These are phyloP conservation scores for Calendula officinalis DNA, from an alignment of 129 eudicot genomes.

Conservation along the genomic window DNA sequence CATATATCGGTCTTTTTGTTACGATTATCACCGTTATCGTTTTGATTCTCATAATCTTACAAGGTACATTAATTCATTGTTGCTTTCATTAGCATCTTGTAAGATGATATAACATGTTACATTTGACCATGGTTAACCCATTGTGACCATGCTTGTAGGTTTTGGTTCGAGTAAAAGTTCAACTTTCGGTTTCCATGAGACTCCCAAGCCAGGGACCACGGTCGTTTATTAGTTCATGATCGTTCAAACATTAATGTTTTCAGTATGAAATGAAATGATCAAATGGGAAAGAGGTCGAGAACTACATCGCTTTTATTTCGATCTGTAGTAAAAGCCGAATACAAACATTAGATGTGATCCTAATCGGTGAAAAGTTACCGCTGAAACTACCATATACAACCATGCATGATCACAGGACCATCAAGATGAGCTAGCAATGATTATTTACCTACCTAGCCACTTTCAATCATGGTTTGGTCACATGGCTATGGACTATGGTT, in stretches of 20 bases:
- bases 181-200: background rate
- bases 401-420: background rate
- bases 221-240: slow-evolving; percentile 1
- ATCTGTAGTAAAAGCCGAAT: background rate
- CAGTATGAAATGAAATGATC: background rate
- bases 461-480: slow-evolving; percentile 1
- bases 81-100: background rate
- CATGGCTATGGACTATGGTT: background rate
- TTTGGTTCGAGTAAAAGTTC: slow-evolving; percentile 18
- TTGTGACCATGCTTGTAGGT: slow-evolving; percentile 22
- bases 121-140: slow-evolving; percentile 1
- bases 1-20: slow-evolving; percentile 39
- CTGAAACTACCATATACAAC: background rate
- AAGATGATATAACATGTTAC: background rate
- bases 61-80: slow-evolving; percentile 45
- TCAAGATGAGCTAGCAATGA: slow-evolving; percentile 10
- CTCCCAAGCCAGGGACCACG: background rate
- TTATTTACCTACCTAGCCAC: background rate
- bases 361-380: background rate
- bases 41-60: slow-evolving; percentile 48
- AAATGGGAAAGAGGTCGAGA: too few species aligned
- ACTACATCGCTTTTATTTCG: background rate
- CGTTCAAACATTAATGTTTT: too few species aligned
- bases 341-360: background rate
- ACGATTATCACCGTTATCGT: slow-evolving; percentile 55